These are phyloP conservation scores for Lippia alba DNA, from an alignment of 305 asterid species.

Conservation along the genomic window DNA sequence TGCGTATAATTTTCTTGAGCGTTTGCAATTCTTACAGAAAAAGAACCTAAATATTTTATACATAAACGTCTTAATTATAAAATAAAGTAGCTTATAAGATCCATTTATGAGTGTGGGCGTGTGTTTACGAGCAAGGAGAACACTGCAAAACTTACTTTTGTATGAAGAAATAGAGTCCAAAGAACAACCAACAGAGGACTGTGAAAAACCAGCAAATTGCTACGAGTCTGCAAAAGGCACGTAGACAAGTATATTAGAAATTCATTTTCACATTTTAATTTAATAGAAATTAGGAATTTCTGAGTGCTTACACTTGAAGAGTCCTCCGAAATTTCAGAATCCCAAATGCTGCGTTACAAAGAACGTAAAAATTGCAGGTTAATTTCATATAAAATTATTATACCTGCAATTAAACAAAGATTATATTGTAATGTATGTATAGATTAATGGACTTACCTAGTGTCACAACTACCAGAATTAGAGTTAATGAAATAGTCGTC, in stretches of 20 bases:
- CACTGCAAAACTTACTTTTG: conserved; percentile 45
- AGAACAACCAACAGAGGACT: conserved; percentile 55
- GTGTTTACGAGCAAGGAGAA: too few relatives aligned
- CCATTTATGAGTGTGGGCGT: too few relatives aligned
- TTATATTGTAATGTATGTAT: too few relatives aligned
- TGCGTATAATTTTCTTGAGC: too few relatives aligned
- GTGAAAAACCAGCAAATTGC: conserved; percentile 55
- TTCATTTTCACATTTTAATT: conserved; percentile 8
- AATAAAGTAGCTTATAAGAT: too few relatives aligned
- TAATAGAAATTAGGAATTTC: conserved; percentile 18
- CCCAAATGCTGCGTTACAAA: conserved; percentile 53
- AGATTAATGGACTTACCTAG: conserved; percentile 48
- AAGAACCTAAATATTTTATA: too few relatives aligned
- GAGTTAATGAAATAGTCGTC: conserved; percentile 48
- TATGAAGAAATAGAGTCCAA: conserved; percentile 54
- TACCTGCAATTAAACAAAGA: too few relatives aligned
- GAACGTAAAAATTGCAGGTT: conserved; percentile 12
- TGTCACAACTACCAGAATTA: conserved; percentile 50
- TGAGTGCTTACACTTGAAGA: conserved; percentile 54
- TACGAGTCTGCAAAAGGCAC: conserved; percentile 45
- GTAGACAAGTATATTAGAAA: conserved; percentile 21
- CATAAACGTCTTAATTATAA: too few relatives aligned
- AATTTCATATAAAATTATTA: background rate
- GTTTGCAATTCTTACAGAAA: too few relatives aligned
- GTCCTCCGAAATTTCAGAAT: conserved; percentile 48